These are phyloP conservation scores for Aspergillus sp. DNA, from an alignment of 2,329 filamentous ascomycete genomes.

Conservation along the genomic window DNA sequence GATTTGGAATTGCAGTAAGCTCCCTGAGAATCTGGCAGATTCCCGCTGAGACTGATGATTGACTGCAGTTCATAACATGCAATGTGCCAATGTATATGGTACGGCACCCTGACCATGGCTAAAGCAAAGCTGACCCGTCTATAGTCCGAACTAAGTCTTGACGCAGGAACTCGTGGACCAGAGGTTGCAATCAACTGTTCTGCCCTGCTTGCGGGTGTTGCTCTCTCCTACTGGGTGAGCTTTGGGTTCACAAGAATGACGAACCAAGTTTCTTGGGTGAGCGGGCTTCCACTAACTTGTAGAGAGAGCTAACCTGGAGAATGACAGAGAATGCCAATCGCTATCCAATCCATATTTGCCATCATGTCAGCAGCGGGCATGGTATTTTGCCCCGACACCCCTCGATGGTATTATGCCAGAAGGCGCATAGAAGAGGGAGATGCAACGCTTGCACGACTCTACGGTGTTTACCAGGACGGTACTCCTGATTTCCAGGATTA, in stretches of 20 bases:
- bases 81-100: slow-evolving; percentile 31
- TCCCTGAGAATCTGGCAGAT: background rate
- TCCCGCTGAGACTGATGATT: background rate
- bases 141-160: slow-evolving; percentile 16
- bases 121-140: background rate
- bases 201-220: background rate
- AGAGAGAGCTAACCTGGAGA: background rate
- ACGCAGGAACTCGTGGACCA: slow-evolving; percentile 24
- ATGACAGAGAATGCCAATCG: slow-evolving; percentile 14
- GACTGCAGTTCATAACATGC: slow-evolving; percentile 23
- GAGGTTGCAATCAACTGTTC: slow-evolving; percentile 19
- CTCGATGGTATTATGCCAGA: slow-evolving; percentile 32
- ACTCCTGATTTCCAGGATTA: background rate
- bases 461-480: background rate
- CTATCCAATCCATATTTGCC: slow-evolving; percentile 30
- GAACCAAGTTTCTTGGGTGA: background rate
- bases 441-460: slow-evolving; percentile 6
- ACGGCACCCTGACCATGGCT: background rate
- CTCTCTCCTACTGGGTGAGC: background rate
- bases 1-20: background rate
- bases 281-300: background rate
- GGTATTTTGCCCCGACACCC: slow-evolving; percentile 28
- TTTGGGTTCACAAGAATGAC: background rate
- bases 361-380: slow-evolving; percentile 25
- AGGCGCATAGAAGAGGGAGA: background rate